These are phyloP conservation scores for Paramecium primaurelia DNA, from an alignment of 73 alveolate genomes.

Conservation along the genomic window DNA sequence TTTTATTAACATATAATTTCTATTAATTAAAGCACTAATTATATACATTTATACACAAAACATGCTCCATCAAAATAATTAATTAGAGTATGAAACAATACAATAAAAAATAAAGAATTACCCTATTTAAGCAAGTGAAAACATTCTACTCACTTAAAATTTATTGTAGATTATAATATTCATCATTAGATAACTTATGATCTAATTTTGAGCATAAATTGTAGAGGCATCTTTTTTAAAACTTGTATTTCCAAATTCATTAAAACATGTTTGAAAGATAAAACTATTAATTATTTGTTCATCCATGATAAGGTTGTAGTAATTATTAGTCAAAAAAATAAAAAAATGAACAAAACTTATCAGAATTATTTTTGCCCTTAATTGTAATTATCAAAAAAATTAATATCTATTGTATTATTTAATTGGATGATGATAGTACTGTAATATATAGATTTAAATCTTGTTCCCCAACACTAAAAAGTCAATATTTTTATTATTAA, in stretches of 20 bases:
- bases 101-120: background rate
- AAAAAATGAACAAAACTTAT: conserved; percentile 1
- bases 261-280: background rate
- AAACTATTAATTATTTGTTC: background rate
- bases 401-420: background rate
- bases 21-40: background rate
- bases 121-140: background rate
- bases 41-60: background rate
- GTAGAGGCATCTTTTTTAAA: conserved; percentile 55
- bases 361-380: background rate
- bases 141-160: background rate
- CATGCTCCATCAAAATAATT: background rate
- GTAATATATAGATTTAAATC: conserved; percentile 11
- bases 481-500: conserved; percentile 45
- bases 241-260: background rate
- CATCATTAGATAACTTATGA: too few relatives aligned
- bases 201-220: background rate
- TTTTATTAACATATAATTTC: background rate
- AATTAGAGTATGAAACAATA: background rate
- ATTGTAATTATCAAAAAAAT: background rate
- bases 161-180: background rate
- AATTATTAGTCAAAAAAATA: background rate
- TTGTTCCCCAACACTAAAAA: conserved; percentile 60
- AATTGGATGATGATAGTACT: conserved; percentile 8
- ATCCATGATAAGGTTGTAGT: conserved; percentile 45